Base-by-base conservation (phyloP, 208 protist genomes). In the Crithidia expoeki region DNA sequence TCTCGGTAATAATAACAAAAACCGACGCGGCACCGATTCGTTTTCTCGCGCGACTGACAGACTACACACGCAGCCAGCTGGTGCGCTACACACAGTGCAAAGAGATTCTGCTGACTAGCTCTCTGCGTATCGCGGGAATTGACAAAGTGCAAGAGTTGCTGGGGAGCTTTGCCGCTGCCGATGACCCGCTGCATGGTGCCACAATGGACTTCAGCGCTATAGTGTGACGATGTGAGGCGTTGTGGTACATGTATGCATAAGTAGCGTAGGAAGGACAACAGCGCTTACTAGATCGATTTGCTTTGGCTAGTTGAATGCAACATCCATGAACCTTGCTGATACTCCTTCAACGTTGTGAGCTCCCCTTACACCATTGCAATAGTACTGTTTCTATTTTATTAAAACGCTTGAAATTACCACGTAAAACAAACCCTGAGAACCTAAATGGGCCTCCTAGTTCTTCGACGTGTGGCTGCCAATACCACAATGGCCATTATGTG, bases 1-100 rank as follows among this genome's bases (percentile, higher is more conserved):
- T 96, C 46, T 73, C 84, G 25, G 88, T 96, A 5, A 83, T 96
- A 30, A 36, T 96, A 23, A 94, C 89, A n/a, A 96, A 96, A 51
- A 96, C 89, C 4, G 92, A 96, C 57, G 81, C 81, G 21, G 88
- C 86, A 0, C 89, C 87, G 9, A 92, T 96, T 64, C 86, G 86
- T 27, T 88, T 89, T n/a, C 85, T 96, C 1, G 89, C 90, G 0
- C 88, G 92, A 0, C 69, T 96, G 28, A 80, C 83, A 0, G 92
- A 94, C 68, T 83, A 92, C 86, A 95, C 88, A 11, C 89, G 92
- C 51, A 88, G 79, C 38, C 79, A 84, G 68, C 83, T 96, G 10
- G 79, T 95, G 21, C 78, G 85, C 57, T 96, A 92, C 76, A 82
- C 70, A 44, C 80, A 94, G 28, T 96, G 92, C 73, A 89, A 95